Evolutionary conservation across 2,329 filamentous ascomycete genomes (phyloP).

Genomic region (Graphiopsis chlorocephala): DNA sequence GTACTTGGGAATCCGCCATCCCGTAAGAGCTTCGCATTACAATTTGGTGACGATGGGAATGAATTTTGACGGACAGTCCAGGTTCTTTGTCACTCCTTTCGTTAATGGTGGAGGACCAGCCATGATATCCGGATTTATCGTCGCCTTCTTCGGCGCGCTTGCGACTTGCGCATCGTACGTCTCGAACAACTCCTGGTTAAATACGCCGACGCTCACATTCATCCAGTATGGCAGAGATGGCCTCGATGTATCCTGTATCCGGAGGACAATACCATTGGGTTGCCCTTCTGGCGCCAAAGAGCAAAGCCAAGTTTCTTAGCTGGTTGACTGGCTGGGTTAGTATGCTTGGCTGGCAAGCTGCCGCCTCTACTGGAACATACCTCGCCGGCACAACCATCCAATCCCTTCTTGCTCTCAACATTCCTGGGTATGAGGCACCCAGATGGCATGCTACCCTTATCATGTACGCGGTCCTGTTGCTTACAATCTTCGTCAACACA

Average conservation of each 20-base stretch:
- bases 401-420: slow-evolving; percentile 31
- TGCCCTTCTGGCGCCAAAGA: slow-evolving; percentile 42
- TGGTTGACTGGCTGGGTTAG: slow-evolving; percentile 48
- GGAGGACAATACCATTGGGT: slow-evolving; percentile 42
- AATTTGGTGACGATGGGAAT: neutral
- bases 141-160: neutral
- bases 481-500: slow-evolving; percentile 11
- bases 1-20: neutral
- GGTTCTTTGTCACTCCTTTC: neutral
- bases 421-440: slow-evolving; percentile 18
- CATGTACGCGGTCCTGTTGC: slow-evolving; percentile 4
- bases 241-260: slow-evolving; percentile 44
- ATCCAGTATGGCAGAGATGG: neutral
- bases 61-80: neutral
- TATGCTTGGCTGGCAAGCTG: slow-evolving; percentile 33
- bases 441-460: slow-evolving; percentile 15
- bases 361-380: slow-evolving; percentile 6
- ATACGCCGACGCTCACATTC: neutral
- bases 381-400: slow-evolving; percentile 19
- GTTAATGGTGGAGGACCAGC: neutral
- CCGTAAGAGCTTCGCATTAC: neutral
- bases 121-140: neutral
- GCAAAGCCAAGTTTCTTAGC: slow-evolving; percentile 41
- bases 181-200: neutral
- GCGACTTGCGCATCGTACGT: neutral